These are phyloP conservation scores for Carex littledalei DNA, from an alignment of 176 grass and related monocot genomes.

Conservation along the genomic window DNA sequence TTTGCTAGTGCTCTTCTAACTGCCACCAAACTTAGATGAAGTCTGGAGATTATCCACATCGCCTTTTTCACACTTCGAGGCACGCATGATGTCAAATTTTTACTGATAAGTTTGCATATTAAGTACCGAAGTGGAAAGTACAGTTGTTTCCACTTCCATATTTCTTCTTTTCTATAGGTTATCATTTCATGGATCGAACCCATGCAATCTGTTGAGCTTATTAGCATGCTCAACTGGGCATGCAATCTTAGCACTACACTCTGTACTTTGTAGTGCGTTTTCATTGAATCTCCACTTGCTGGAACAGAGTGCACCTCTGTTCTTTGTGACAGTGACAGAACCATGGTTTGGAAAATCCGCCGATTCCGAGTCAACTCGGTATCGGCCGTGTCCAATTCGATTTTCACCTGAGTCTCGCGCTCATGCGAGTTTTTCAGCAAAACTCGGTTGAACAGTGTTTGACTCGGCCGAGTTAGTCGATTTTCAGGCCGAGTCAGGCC, in stretches of 20 bases:
- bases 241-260: conserved; percentile 12
- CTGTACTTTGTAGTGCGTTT: conserved; percentile 5
- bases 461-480: too few relatives aligned
- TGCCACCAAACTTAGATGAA: neutral
- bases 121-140: conserved; percentile 12
- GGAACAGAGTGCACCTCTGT: conserved; percentile 7
- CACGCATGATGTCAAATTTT: neutral
- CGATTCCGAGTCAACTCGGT: too few relatives aligned
- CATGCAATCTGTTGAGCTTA: conserved; percentile 6
- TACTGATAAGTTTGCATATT: neutral
- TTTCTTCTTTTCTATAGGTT: neutral
- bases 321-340: neutral
- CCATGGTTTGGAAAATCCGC: too few relatives aligned
- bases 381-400: too few relatives aligned
- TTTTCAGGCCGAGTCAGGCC: too few relatives aligned
- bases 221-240: neutral
- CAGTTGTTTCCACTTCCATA: neutral
- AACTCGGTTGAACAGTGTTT: too few relatives aligned
- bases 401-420: too few relatives aligned
- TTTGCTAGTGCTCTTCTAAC: neutral
- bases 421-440: too few relatives aligned
- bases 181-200: neutral
- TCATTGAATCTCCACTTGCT: conserved; percentile 10
- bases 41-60: neutral
- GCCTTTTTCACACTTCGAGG: neutral